Evolutionary conservation across 345 rosid species (phyloP), one percentile per base, ranked within the genome.

Genomic region (Arabidopsis suecica): DNA sequence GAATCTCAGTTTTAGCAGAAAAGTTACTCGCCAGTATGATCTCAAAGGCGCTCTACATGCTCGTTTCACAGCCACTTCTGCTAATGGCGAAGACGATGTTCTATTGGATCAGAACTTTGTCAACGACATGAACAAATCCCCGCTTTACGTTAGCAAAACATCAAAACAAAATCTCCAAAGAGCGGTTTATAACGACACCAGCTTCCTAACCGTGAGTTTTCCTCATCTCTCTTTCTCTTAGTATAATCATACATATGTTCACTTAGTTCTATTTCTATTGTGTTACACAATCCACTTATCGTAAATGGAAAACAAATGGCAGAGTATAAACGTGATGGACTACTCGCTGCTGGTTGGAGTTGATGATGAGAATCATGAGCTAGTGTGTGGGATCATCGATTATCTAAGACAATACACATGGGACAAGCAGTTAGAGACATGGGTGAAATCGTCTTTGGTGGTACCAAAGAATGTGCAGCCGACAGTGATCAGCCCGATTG

Each of bases 371-470:
- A 73, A 74, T 37, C 86, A 40, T 28, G 93, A 87, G 82, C 97
- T 93, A 66, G 98, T 90, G 32, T 93, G 99, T 72, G 99, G 99
- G 73, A 95, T 95, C 23, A 95, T 95, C 3, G 99, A 95, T 80
- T 95, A 90, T 55, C 93, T 95, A 6, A 85, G 99, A 74, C 98
- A 95, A 84, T 95, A 90, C 77, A 95, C 99, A 14, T 95, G 91
- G 98, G 99, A 95, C 85, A 95, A 95, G 74, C 98, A 92, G 42
- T 75, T 93, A 4, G 99, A 95, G 83, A 93, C 99, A 13, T 95
- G 97, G 99, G 99, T 89, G 37, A 95, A 95, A 83, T 83, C 96
- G 54, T 93, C 99, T 4, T 83, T 95, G 28, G 93, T 87, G 53
- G 91, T 89, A 23, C 96, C 99, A 2, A 89, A 76, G 86, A 95